Evolutionary conservation across 2,329 filamentous ascomycete species (phyloP).

Genomic region (Pleoardoris graminearum): DNA sequence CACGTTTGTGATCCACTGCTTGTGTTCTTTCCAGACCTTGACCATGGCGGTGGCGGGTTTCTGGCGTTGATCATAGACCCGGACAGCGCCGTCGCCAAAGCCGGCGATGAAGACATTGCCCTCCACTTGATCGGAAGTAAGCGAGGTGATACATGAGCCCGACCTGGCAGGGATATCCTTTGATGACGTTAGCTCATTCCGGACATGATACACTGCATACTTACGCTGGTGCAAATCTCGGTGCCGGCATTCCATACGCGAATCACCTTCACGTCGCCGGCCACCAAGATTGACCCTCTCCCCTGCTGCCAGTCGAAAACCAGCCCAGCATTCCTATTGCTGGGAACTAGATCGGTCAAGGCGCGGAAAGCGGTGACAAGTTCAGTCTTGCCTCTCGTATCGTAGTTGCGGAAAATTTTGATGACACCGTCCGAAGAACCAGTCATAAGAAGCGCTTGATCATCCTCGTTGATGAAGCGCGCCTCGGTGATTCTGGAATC

Average conservation of each 20-base stretch:
- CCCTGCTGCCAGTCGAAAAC: constrained; percentile 99
- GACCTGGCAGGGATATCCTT: constrained; percentile 91
- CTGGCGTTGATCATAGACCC: constrained; percentile 88
- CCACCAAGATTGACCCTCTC: constrained; percentile 91
- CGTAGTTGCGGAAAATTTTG: constrained; percentile 91
- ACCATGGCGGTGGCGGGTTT: constrained; percentile 90
- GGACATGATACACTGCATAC: constrained; percentile 22
- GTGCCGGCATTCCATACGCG: constrained; percentile 94
- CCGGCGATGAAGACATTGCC: constrained; percentile 95
- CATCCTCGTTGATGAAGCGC: constrained; percentile 97
- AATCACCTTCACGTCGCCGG: constrained; percentile 93
- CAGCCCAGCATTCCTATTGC: constrained; percentile 90
- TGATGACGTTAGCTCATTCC: constrained; percentile 10
- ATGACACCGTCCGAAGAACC: constrained; percentile 94
- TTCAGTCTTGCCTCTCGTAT: constrained; percentile 73
- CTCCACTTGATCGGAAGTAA: constrained; percentile 97
- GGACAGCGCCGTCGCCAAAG: constrained; percentile 91
- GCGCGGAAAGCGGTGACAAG: constrained; percentile 91
- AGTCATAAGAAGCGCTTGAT: constrained; percentile 91
- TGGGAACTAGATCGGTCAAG: constrained; percentile 89
- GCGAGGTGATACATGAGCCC: constrained; percentile 90
- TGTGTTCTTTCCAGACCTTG: constrained; percentile 94
- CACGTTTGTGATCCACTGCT: constrained; percentile 92
- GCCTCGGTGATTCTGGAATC: constrained; percentile 93
- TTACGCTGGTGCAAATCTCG: constrained; percentile 80